Evolutionary conservation across 2,329 filamentous ascomycete genomes (phyloP), one percentile per base, ranked within the genome.

Genomic region (Cladosporium colombiae): DNA sequence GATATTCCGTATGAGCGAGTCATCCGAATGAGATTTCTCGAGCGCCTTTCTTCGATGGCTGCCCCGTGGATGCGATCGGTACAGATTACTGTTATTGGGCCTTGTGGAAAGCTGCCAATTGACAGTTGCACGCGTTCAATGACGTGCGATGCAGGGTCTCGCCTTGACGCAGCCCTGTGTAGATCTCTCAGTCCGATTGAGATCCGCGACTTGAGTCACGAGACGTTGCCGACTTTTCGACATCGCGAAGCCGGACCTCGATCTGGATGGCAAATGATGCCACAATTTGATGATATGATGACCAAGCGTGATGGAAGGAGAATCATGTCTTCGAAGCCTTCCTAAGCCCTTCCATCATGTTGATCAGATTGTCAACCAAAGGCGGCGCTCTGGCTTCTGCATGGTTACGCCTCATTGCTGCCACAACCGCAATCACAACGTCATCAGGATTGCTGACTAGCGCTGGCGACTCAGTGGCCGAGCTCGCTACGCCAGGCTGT

Each of bases 311-410:
- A 18, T 27, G 0, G 11, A 14, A 55, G 18, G 5, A 23, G n/a
- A 3, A 55, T 65, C 62, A 65, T n/a, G 72, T 75, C 69, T 70
- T 69, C 16, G 72, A 70, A 14, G 72, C 74, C 58, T 75, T 76
- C 31, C 74, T 61, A 62, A 91, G 75, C 68, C 88, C 86, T 68
- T 83, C 83, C 71, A 91, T 84, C 69, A 91, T 76, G 55, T 86
- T 82, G 55, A 87, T 84, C 57, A 91, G 74, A 67, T 91, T 91
- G 70, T 90, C 88, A 1, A 91, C 88, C 53, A 92, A 81, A 0
- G 88, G 84, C 14, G 89, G 86, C 66, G 76, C 74, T 66, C 72
- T 70, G 29, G 72, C 71, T 37, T 74, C 71, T 53, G 74, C 68
- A 83, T 87, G 74, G 69, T 88, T 88, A 46, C 79, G 75, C 35